Base-by-base conservation (phyloP, 768 basidiomycete genomes). In the Mycena floridula region DNA sequence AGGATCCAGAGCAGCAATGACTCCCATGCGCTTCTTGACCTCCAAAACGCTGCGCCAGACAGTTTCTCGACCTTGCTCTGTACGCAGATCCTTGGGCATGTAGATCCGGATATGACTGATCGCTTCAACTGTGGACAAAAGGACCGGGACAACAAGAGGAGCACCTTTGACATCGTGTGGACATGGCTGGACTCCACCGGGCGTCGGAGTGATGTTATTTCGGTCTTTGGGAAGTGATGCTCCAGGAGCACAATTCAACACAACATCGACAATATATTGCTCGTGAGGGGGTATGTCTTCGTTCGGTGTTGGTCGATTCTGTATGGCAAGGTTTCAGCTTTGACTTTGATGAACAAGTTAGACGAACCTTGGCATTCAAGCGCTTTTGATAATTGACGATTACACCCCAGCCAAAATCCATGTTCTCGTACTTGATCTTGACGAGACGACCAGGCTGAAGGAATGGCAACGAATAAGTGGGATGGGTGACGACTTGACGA, bases 391-490 rank as follows among this genome's bases (percentile, higher is more conserved):
- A 97, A 59, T 92, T 94, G 57, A 97, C 77, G 42, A 98, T 79
- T 35, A 92, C 79, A 28, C 95, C 95, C 96, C 96, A 98, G 8
- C 95, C 95, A 62, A 95, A 98, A 63, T 99, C 88, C 12, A 83
- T 67, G 28, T 86, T 83, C 50, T 84, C 79, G 59, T 96, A 77
- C 58, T 87, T 87, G 54, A 99, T 77, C 57, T 87, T 88, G 39
- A 98, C 88, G n/a, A 98, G 71, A 3, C 96, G 82, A 24, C 96
- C 96, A 18, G 83, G 73, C 56, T 96, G 87, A 9, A 99, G 71
- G 75, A 97, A 98, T 0, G 94, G 93, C 21, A 98, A 63, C n/a
- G 85, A 79, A 64, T 98, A 98, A 2, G 82, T 85, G 3, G 96
- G 96, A 58, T 98, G 96, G 0, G 92, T 95, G 58, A 97, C 79